Base-by-base conservation (phyloP, 2,329 filamentous ascomycete species). In the Graphium sp. region DNA sequence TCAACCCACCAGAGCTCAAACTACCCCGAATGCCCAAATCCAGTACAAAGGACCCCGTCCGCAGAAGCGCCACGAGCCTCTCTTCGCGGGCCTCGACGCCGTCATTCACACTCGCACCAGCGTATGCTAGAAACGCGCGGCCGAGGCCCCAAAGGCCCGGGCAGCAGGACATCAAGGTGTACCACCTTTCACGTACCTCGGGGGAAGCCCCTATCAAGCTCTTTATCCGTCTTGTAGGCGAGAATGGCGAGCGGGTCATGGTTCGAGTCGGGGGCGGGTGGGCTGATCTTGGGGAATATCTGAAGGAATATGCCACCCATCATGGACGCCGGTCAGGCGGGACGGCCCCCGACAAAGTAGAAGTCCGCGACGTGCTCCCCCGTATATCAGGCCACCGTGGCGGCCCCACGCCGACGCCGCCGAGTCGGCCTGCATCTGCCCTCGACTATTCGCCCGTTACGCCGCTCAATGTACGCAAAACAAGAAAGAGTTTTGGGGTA, bases 191-290 rank as follows among this genome's bases (percentile, higher is more conserved):
- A 10, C 73, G 84, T 26, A 74, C 78, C 12, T 83, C 77, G 20
- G 81, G 81, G 32, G 76, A 89, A 37, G 71, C 82, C 9, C 89
- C 89, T 1, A 85, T 94, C 45, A 95, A 94, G 52, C 68, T 98
- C 5, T 92, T 91, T 43, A 85, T 98, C 29, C 78, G 89, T 11
- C 74, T 84, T 2, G 85, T 98, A 3, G 89, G 89, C 28, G 84
- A 93, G 48, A 66, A 73, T 32, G 82, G 81, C 11, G 84, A 95
- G 50, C 74, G 89, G 29, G 84, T 95, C 35, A 95, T 98, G 89
- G 89, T 98, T 6, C 79, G 89, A 20, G 87, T 98, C 9, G 89
- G 89, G 9, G 89, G 89, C 34, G 89, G 89, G n/a, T 98, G 89
- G 89, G 84, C 85, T 10, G 89, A 98, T 49, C 60, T 98, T 13